A percentile compares a stretch with the other conserved stretches of the same genome.
Conservation (phyloP, 805 yeast genomes). For the Candida methanosorbosa region DNA sequence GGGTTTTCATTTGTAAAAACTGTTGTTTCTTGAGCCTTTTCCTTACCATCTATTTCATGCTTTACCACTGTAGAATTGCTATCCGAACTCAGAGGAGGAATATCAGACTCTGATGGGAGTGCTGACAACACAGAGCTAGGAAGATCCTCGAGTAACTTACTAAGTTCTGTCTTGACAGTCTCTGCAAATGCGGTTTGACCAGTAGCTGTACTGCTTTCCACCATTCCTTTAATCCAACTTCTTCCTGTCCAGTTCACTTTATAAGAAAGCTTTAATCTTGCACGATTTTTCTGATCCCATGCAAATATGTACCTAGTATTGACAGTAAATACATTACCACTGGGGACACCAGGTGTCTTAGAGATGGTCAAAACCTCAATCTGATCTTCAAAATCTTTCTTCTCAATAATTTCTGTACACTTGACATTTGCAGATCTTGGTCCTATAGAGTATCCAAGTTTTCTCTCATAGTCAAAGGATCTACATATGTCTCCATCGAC, state of each 20-base stretch:
- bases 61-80: background rate
- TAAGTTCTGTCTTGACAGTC: conserved; percentile 24
- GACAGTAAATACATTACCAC: conserved; percentile 75
- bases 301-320: conserved; percentile 62
- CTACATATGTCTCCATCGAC: conserved; percentile 35
- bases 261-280: conserved; percentile 57
- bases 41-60: too few species aligned
- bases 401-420: conserved; percentile 47
- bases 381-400: conserved; percentile 42
- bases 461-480: conserved; percentile 60
- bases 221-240: conserved; percentile 86
- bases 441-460: conserved; percentile 74
- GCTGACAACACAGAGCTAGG: too few species aligned
- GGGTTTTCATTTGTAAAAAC: too few species aligned
- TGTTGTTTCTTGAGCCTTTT: too few species aligned
- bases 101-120: too few species aligned
- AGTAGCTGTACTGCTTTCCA: conserved; percentile 73
- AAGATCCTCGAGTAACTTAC: conserved; percentile 1
- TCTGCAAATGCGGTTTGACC: conserved; percentile 67
- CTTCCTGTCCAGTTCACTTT: conserved; percentile 84
- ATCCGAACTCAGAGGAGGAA: too few species aligned
- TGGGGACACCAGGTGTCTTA: conserved; percentile 90
- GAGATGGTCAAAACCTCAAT: conserved; percentile 57
- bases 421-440: conserved; percentile 81
- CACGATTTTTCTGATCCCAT: conserved; percentile 63